Base-by-base conservation (phyloP, 2,329 filamentous ascomycete genomes). In the Trichoderma sp. region DNA sequence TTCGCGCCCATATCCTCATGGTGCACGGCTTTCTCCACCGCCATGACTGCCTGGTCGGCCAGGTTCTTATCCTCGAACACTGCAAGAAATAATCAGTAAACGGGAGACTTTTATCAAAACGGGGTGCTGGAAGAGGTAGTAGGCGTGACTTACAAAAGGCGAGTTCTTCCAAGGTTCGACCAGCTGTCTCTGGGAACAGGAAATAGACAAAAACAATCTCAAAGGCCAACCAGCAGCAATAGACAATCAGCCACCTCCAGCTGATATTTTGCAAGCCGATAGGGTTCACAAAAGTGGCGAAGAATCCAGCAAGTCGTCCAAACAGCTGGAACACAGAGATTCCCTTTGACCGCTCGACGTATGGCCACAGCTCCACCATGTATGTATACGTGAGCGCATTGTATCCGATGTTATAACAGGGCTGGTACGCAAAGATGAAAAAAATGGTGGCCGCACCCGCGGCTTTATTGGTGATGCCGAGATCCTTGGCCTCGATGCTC, bases 211-310 rank as follows among this genome's bases (percentile, higher is more conserved):
- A 63, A 16, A 5, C 14, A 29, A 63, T 63, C 31, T 63, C 60
- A 53, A 63, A 63, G 4, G 31, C 47, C 21, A 63, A 16, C 60
- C 60, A 63, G 47, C 60, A 63, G 21, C 60, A 63, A 47, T 63
- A 63, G 21, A 63, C 29, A n/a, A 63, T 63, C 14, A 63, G 21
- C 60, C 60, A 63, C 16, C 60, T 52, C 60, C 60, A 63, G 60
- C 60, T 63, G 8, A 63, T 63, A 21, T 63, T 63, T n/a, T 63
- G 31, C 47, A 63, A 1, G 21, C 60, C 60, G 11, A 63, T 63
- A 3, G 60, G 60, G 8, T 63, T 63, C 21, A 63, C 60, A 63
- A 63, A 63, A 1, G 60, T 63, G 14, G 60, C 60, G 31, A 63
- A 63, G 27, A 63, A 63, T 2, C 47, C 47, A n/a, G 60, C 14